Evolutionary conservation across 805 yeast species (phyloP).

Genomic region (Cyberlindnera misumaiensis): DNA sequence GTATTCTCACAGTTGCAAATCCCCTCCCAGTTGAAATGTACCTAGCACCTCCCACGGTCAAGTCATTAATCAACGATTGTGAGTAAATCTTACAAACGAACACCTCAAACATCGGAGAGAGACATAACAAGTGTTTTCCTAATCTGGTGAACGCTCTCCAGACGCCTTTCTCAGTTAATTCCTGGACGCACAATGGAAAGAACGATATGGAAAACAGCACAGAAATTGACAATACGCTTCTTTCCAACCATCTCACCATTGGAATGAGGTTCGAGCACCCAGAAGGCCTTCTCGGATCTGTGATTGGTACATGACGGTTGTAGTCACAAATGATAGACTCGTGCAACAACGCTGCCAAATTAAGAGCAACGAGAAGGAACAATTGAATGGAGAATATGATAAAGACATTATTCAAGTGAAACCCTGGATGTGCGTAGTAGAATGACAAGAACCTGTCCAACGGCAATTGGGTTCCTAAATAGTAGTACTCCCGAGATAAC

Average conservation of each 20-base stretch:
- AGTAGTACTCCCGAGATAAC: slow-evolving; percentile 75
- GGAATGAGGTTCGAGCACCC: slow-evolving; percentile 73
- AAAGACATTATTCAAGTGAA: slow-evolving; percentile 72
- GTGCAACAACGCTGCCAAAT: slow-evolving; percentile 56
- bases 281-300: slow-evolving; percentile 53
- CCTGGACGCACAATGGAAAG: slow-evolving; percentile 71
- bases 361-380: slow-evolving; percentile 50
- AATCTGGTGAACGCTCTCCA: slow-evolving; percentile 60
- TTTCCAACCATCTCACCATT: slow-evolving; percentile 64
- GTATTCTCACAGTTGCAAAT: slow-evolving; percentile 66
- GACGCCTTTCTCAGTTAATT: slow-evolving; percentile 69
- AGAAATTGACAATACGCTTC: slow-evolving; percentile 68
- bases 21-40: slow-evolving; percentile 83
- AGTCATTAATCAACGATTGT: slow-evolving; percentile 57
- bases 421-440: slow-evolving; percentile 83
- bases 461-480: slow-evolving; percentile 70
- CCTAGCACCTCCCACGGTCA: slow-evolving; percentile 73
- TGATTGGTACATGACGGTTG: slow-evolving; percentile 49
- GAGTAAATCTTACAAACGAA: slow-evolving; percentile 76
- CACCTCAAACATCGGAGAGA: slow-evolving; percentile 74
- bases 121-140: slow-evolving; percentile 57
- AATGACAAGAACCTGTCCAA: slow-evolving; percentile 73
- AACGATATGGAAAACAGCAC: slow-evolving; percentile 70
- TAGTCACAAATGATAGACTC: slow-evolving; percentile 58
- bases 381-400: slow-evolving; percentile 63